Conservation (phyloP, 73 alveolate genomes). For the Paramecium tetraurelia region DNA sequence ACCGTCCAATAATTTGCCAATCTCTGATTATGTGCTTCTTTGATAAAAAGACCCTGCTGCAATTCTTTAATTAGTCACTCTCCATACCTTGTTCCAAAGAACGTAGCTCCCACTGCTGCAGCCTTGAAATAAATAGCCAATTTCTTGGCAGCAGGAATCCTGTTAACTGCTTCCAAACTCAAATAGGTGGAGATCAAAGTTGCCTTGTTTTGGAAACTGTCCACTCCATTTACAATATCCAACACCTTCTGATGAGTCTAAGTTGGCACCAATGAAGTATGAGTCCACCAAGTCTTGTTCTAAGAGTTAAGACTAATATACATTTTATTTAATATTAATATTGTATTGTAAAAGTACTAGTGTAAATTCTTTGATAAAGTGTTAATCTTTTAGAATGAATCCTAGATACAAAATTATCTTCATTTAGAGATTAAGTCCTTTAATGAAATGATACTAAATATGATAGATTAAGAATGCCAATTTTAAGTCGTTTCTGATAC, state of each 20-base stretch:
- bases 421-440: neutral
- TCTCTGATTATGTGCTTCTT: neutral
- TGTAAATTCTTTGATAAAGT: neutral
- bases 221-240: neutral
- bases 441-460: neutral
- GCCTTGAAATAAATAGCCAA: slow-evolving; percentile 54
- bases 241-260: slow-evolving; percentile 34
- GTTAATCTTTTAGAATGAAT: neutral
- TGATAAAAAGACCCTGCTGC: neutral
- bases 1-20: slow-evolving; percentile 24
- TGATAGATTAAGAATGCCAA: too few species aligned
- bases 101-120: slow-evolving; percentile 35
- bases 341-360: neutral
- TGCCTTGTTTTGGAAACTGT: slow-evolving; percentile 5
- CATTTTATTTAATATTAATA: neutral
- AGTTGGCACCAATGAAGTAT: slow-evolving; percentile 47
- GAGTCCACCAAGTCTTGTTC: slow-evolving; percentile 59
- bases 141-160: neutral
- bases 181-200: slow-evolving; percentile 34
- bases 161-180: slow-evolving; percentile 56
- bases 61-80: neutral
- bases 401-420: neutral
- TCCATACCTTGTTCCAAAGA: slow-evolving; percentile 19
- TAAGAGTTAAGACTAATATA: neutral
- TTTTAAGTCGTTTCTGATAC: too few species aligned